Conservation (phyloP, 441 rosid species). For the Erodium chrysanthum region DNA sequence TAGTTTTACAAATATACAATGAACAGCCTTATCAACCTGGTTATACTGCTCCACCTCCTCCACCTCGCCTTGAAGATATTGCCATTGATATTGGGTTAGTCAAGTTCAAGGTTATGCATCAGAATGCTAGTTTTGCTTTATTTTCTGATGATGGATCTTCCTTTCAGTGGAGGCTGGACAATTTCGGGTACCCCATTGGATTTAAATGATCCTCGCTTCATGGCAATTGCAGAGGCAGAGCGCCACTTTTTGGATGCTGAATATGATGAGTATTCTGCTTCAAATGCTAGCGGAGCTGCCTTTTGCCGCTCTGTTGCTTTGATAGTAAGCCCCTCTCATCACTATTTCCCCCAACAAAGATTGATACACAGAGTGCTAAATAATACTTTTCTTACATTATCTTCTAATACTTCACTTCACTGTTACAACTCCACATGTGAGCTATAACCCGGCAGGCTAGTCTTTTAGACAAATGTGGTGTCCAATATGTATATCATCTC, state of each 20-base stretch:
- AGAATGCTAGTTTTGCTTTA: background rate
- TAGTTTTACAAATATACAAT: constrained; percentile 14
- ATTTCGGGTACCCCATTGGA: constrained; percentile 77
- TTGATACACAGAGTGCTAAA: no score
- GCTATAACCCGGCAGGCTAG: no score
- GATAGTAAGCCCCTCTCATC: constrained; percentile 36
- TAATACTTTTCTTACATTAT: no score
- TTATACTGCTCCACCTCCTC: constrained; percentile 67
- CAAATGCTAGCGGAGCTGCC: constrained; percentile 87
- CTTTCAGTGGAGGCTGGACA: constrained; percentile 85
- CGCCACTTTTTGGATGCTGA: constrained; percentile 71
- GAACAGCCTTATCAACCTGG: constrained; percentile 60
- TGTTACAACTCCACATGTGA: no score
- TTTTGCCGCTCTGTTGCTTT: constrained; percentile 92
- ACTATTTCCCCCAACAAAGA: no score
- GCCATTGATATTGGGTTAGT: constrained; percentile 75
- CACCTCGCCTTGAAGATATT: constrained; percentile 52
- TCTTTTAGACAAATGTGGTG: no score
- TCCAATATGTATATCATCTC: no score
- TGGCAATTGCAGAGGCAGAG: constrained; percentile 89
- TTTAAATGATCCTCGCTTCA: constrained; percentile 67
- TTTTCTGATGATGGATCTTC: constrained; percentile 17
- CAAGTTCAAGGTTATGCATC: background rate
- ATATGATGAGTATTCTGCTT: constrained; percentile 71
- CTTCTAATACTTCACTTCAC: no score